These are phyloP conservation scores for Tephrocybe sp. DNA, from an alignment of 768 basidiomycete genomes.

Conservation along the genomic window DNA sequence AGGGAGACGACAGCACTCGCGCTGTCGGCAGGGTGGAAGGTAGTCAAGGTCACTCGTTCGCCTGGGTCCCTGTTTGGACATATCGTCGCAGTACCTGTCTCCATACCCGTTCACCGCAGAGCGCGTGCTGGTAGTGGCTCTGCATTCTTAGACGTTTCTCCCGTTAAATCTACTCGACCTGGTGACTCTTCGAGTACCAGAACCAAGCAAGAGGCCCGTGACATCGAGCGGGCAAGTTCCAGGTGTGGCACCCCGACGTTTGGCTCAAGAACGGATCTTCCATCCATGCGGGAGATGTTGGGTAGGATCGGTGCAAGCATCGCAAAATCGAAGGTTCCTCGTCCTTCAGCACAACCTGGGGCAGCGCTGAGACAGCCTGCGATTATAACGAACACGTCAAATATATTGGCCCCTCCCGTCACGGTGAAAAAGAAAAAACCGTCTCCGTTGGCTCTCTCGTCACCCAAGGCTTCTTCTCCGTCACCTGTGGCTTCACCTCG, in stretches of 20 bases:
- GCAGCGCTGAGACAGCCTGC: conserved; percentile 23
- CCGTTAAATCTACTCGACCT: not conserved
- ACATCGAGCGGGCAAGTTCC: conserved; percentile 44
- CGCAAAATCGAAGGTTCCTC: conserved; percentile 16
- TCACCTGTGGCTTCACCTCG: conserved; percentile 11
- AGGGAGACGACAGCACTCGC: conserved; percentile 56
- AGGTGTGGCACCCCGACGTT: conserved; percentile 63
- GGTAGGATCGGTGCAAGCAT: conserved; percentile 34
- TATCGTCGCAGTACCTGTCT: conserved; percentile 61
- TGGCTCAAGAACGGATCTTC: conserved; percentile 49
- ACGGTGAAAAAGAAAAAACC: conserved; percentile 32
- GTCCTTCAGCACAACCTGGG: conserved; percentile 4
- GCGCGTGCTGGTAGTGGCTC: conserved; percentile 22
- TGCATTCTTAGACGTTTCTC: conserved; percentile 21
- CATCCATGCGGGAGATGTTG: conserved; percentile 43
- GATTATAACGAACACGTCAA: conserved; percentile 14
- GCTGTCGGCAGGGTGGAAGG: conserved; percentile 59
- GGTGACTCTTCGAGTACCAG: conserved; percentile 8
- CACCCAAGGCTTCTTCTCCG: conserved; percentile 19
- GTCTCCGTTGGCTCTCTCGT: conserved; percentile 29
- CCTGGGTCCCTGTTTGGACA: conserved; percentile 70
- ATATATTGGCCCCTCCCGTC: not conserved
- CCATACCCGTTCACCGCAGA: conserved; percentile 38
- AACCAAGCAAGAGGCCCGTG: conserved; percentile 25
- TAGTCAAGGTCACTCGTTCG: conserved; percentile 51